Base-by-base conservation (phyloP, 495 filamentous ascomycete species). In the Hypoxylon fuscum region DNA sequence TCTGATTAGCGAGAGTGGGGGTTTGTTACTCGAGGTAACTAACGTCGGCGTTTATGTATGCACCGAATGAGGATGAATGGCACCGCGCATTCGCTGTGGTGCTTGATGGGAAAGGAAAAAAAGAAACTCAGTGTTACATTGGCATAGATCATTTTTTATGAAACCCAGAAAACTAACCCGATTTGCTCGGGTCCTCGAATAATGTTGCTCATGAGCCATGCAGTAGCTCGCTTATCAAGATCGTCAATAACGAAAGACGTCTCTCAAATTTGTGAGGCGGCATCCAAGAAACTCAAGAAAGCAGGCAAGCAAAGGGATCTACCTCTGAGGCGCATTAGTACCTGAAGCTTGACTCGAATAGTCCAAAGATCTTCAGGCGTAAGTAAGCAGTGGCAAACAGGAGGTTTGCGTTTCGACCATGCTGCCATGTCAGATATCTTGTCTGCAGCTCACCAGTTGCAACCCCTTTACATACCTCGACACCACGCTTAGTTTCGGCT, bases 391-490 rank as follows among this genome's bases (percentile, higher is more conserved):
- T 60, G 29, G 27, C 20, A 23, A 49, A 37, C 25, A 18, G 14
- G 23, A 12, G 7, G 45, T 57, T 37, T 56, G 12, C 25, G 31
- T 44, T 14, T 56, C 37, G 35, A 20, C 18, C 21, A 47, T 49
- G 56, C 55, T 43, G 27, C 18, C 21, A 47, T 49, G 56, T 52
- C 37, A 43, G 56, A 60, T 47, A 38, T 57, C 40, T 56, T 18
- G 14, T 45, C 45, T 34, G 37, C 45, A 66, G 51, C 62, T 60
- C 62, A 53, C 62, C 43, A 60, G 50, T 60, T 65, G 55, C 50
- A 59, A 65, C 45, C 55, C n/a, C 55, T 55, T 59, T 38, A 15
- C 40, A 41, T 34, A 51, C 40, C 50, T 54, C 32, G 38, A 42
- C 25, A n/a, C 32, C 38, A 47, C 62, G 56, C 56, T 66, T 66